Evolutionary conservation across 441 rosid species (phyloP), one percentile per base, ranked within the genome.

Genomic region (Croton setiger): DNA sequence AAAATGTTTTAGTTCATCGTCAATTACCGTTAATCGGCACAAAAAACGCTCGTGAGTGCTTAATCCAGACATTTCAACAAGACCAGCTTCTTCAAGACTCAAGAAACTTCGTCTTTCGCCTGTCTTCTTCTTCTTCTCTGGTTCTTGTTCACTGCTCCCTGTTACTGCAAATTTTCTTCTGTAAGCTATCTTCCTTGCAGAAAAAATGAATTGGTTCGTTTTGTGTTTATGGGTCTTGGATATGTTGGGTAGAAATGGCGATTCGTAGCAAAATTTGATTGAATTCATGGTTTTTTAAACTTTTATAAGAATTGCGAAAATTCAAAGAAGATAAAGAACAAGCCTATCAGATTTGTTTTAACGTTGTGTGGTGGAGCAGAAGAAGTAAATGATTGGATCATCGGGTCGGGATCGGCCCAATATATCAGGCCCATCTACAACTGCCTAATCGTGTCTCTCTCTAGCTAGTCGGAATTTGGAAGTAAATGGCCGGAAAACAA

Each of bases 1-100:
- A 33, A 13, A 27, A 33, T 23, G 60, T 53, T 12, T 27, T 12
- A 20, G 12, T 20, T 58, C 15, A 52, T 15, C 44, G 21, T 27
- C 2, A 27, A 27, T 27, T 81, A 90, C 98, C 89, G 96, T 91
- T 68, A 91, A 73, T 72, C 98, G 88, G 59, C 93, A 89, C 3
- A 93, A 90, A 66, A 91, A 93, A 64, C 79, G 83, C 74, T 91
- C 98, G 57, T 93, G 98, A n/a, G 87, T 79, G 82, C 85, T 82
- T 63, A 93, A 73, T 0, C 97, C 98, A 1, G 96, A 86, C 0
- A 91, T 61, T 72, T 93, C 97, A 2, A 93, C 90, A 7, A 93
- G 83, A 23, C 97, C 97, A 13, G 97, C 97, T 78, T 93, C 98
- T 82, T 90, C 98, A 52, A 85, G 74, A 63, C 73, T 83, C 81